phyloP scores from a whole-genome alignment of 805 yeast genomes.

The Spathaspora hagerdaliae region DNA sequence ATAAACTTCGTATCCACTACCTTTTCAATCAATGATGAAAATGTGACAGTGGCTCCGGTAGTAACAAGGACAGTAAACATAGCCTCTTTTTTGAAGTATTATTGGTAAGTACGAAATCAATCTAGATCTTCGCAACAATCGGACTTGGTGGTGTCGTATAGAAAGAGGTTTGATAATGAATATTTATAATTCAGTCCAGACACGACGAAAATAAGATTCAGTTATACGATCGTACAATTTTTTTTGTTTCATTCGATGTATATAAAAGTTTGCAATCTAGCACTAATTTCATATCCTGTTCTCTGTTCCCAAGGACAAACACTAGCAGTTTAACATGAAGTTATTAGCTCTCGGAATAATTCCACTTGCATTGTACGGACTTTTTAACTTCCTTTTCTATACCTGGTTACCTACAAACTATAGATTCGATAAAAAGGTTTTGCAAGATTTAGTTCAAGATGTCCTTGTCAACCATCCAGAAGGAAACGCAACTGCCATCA shows the following conservation, averaged over 20 bases:
- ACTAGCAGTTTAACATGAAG: constrained; percentile 18
- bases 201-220: too few relatives aligned
- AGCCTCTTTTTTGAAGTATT: too few relatives aligned
- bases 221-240: too few relatives aligned
- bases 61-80: constrained; percentile 49
- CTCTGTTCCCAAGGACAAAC: background rate
- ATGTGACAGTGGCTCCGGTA: constrained; percentile 91
- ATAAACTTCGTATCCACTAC: constrained; percentile 36
- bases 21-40: constrained; percentile 51
- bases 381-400: constrained; percentile 29
- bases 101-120: too few relatives aligned
- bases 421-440: constrained; percentile 62
- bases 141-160: too few relatives aligned
- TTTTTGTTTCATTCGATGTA: too few relatives aligned
- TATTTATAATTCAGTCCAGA: too few relatives aligned
- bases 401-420: constrained; percentile 70
- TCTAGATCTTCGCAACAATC: too few relatives aligned
- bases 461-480: constrained; percentile 53
- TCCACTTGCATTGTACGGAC: constrained; percentile 19
- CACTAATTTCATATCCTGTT: too few relatives aligned
- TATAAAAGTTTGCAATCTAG: too few relatives aligned
- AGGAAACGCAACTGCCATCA: constrained; percentile 56
- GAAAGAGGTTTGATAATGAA: too few relatives aligned
- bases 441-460: constrained; percentile 56
- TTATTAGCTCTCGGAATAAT: constrained; percentile 18